Conservation (phyloP, 2,329 filamentous ascomycete species). For the Helminthosporium solani region DNA sequence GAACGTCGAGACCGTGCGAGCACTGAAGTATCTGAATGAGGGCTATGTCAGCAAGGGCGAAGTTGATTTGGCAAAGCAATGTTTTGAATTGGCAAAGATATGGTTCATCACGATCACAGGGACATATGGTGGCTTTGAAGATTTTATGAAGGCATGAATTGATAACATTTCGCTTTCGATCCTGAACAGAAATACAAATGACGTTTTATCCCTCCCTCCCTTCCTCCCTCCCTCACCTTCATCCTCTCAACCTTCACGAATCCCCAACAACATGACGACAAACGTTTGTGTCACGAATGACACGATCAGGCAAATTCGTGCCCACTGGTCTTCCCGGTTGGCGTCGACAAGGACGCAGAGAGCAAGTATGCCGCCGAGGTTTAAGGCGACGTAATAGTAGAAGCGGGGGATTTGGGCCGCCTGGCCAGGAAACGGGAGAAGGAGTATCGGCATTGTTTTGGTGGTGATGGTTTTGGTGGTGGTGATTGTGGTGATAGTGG, state of each 20-base stretch:
- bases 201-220: too few relatives aligned
- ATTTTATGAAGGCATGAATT: constrained; percentile 12
- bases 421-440: not conserved
- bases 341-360: not conserved
- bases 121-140: constrained; percentile 17
- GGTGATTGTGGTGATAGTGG: too few relatives aligned
- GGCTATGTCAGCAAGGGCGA: constrained; percentile 16
- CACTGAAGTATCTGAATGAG: constrained; percentile 23
- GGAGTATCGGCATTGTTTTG: too few relatives aligned
- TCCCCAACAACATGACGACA: too few relatives aligned
- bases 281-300: not conserved
- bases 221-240: too few relatives aligned
- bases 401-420: not conserved
- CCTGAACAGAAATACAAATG: too few relatives aligned
- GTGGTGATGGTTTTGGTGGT: too few relatives aligned
- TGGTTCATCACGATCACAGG: constrained; percentile 25
- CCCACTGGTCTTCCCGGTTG: not conserved
- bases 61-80: constrained; percentile 10
- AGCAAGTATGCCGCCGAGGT: not conserved
- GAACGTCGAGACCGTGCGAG: constrained; percentile 24
- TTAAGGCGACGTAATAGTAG: not conserved
- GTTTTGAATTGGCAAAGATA: constrained; percentile 13
- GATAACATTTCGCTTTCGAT: not conserved
- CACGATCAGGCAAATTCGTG: not conserved
- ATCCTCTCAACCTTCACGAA: too few relatives aligned